Evolutionary conservation across 2,329 filamentous ascomycete species (phyloP), one percentile per base, ranked within the genome.

Genomic region (Byssoonygena ceratinophila): DNA sequence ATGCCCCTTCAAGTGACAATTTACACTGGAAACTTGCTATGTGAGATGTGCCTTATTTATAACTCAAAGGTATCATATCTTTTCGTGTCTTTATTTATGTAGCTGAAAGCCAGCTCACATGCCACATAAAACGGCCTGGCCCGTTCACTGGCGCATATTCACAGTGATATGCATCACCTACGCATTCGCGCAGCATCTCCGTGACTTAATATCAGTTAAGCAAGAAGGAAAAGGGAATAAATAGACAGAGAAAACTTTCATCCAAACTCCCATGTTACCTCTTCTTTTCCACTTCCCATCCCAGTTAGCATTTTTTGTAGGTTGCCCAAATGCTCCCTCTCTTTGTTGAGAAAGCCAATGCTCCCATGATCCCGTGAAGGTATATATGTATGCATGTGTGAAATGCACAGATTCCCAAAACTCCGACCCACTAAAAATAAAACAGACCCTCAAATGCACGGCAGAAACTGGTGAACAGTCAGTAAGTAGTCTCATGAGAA

Each of bases 381-480:
- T 41, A 43, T 41, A 31, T 25, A 14, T 22, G 27, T 12, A 45
- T 12, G 22, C 16, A 14, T 22, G 27, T 12, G 32, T 12, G 8
- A 36, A 32, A 20, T 11, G 22, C 29, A 1, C 9, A 34, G 14
- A 23, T 22, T 14, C 29, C 44, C 31, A 2, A 41, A 44, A 44
- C 14, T 18, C 22, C 12, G 12, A 44, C 3, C 27, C 18, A 40
- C 5, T 22, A 6, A 47, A 23, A 36, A 37, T 20, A 18, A 14
- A 29, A 39, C 22, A 29, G 37, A 22, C 36, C 20, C 11, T 50
- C 41, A 60, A 41, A 60, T 63, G 55, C 61, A 64, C 51, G 62
- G 62, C 56, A 64, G 54, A 40, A 64, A 64, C 62, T 64, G 45
- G 12, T 45, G 37, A 16, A 46, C 34, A 54, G 45, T 57, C 14